These are phyloP conservation scores for Chytriomyces sp. DNA, from an alignment of 192 early-diverging fungal species.

Conservation along the genomic window DNA sequence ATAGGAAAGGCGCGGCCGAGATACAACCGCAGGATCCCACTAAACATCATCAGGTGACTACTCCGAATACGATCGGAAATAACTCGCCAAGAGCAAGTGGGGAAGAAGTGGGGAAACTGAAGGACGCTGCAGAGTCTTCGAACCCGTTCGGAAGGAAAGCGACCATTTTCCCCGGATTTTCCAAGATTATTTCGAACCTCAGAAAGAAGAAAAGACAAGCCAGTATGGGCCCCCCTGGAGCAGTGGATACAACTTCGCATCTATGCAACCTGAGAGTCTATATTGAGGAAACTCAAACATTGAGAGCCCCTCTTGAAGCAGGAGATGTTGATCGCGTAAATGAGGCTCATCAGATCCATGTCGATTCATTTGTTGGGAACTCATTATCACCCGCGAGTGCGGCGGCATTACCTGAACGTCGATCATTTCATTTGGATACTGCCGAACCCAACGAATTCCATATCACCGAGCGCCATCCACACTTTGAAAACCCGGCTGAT, in stretches of 20 bases:
- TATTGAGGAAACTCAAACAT: conserved; percentile 31
- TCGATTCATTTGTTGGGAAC: conserved; percentile 17
- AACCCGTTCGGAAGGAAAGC: neutral
- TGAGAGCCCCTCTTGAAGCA: conserved; percentile 23
- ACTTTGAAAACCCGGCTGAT: conserved; percentile 6
- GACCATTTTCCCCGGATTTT: conserved; percentile 3
- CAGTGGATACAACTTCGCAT: neutral
- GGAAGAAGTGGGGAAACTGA: neutral
- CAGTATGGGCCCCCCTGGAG: neutral
- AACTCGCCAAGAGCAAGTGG: neutral
- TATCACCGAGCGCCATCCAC: too few species aligned
- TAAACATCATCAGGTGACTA: neutral
- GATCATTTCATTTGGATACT: neutral
- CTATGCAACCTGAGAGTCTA: conserved; percentile 14
- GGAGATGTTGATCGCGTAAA: conserved; percentile 7
- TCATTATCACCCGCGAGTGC: neutral
- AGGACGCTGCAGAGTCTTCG: neutral
- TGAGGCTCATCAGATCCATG: neutral
- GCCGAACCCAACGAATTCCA: neutral
- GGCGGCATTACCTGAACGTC: neutral
- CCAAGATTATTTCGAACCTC: conserved; percentile 18
- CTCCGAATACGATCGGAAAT: neutral
- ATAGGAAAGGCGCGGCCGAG: neutral
- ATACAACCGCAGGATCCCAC: too few species aligned
- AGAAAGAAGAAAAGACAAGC: conserved; percentile 9